Base-by-base conservation (phyloP, 345 rosid genomes). In the Lagerstroemia speciosa region DNA sequence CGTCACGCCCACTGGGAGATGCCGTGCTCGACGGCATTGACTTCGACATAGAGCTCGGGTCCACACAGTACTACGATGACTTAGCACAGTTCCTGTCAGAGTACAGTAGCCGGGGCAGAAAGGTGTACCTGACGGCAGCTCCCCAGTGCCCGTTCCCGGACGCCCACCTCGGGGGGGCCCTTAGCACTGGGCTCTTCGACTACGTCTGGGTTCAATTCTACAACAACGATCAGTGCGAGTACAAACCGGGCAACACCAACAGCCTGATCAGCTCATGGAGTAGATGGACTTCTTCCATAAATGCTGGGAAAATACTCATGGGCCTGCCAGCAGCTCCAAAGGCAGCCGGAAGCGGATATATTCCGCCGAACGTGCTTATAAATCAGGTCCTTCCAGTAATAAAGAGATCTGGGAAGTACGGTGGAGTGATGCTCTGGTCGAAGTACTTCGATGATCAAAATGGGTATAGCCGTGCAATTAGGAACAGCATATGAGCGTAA, bases 61-160 rank as follows among this genome's bases (percentile, higher is more conserved):
- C 84, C 2, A 72, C 78, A 29, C 65, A 58, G 38, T 68, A 75
- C 33, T 86, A 73, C 67, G 84, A 81, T 37, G 76, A 75, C 66
- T 84, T 86, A 26, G 86, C 82, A 12, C 71, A 78, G 36, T 62
- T 34, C 65, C 65, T 62, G 26, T 62, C 65, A 2, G 71, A 66
- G 27, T 74, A 80, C 68, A 57, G 40, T 2, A 33, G 43, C 40
- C 80, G 15, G 31, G 61, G 82, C 29, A 76, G 67, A 34, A 83
- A 78, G 73, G 83, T 85, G 30, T 82, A 78, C 69, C 31, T 88
- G 70, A 50, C 93, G 9, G 90, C 85, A 50, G 88, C 90, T 58
- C 89, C 89, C 20, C 87, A 86, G 22, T 84, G 93, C 71, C 89
- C 83, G 36, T 84, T 76, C 70, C 90, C 89, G 0, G 89, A 85